A percentile compares a stretch with the other conserved stretches of the same genome.
Conservation (phyloP, 495 filamentous ascomycete genomes). For the Aspergillus taichungensis region DNA sequence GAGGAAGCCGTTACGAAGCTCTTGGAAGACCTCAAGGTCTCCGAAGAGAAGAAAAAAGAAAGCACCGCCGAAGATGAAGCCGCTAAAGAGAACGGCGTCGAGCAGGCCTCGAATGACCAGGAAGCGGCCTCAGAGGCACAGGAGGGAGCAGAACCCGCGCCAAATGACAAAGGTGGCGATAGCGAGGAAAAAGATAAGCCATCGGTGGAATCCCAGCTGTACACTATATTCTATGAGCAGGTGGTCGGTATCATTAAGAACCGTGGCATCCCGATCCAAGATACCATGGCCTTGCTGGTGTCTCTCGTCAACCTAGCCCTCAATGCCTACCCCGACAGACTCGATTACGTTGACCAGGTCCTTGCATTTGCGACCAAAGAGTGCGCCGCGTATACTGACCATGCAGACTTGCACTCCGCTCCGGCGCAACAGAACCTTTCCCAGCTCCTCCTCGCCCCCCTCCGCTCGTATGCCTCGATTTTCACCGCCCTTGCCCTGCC, state of each 20-base stretch:
- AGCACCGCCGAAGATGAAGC: constrained; percentile 23
- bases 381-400: constrained; percentile 82
- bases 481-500: constrained; percentile 91
- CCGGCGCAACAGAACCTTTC: constrained; percentile 82
- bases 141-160: constrained; percentile 14
- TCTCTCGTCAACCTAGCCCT: constrained; percentile 88
- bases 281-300: constrained; percentile 85
- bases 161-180: constrained; percentile 11
- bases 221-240: constrained; percentile 96
- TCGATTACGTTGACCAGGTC: constrained; percentile 95
- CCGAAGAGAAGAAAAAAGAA: constrained; percentile 46
- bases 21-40: constrained; percentile 66
- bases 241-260: constrained; percentile 86
- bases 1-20: constrained; percentile 72
- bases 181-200: constrained; percentile 48
- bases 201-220: constrained; percentile 78
- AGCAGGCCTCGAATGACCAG: constrained; percentile 24
- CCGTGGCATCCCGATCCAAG: constrained; percentile 85
- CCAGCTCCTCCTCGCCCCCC: constrained; percentile 75
- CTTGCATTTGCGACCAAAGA: constrained; percentile 83
- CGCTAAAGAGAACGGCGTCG: constrained; percentile 39
- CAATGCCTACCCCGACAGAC: constrained; percentile 84
- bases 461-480: constrained; percentile 82
- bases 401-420: constrained; percentile 84
- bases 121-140: constrained; percentile 15